Percentiles rank a stretch among this genome's conserved stretches.
Conservation (phyloP, 1,284 basidiomycete species). For the Laetiporus sulphureus region DNA sequence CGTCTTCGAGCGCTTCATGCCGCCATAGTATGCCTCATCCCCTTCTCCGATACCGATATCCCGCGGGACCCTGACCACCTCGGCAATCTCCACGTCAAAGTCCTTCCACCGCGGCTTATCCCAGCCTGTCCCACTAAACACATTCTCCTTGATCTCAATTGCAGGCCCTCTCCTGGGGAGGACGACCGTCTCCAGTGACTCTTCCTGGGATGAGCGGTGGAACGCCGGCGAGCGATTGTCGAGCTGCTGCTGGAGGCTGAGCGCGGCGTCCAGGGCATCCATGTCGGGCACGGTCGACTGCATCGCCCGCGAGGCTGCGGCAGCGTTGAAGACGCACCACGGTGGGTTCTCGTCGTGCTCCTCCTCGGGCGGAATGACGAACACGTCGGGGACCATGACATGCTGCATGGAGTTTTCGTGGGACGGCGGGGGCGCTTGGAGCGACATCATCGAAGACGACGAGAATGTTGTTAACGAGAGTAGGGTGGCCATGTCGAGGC, state of each 20-base stretch:
- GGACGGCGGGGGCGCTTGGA: conserved; percentile 17
- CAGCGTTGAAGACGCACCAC: conserved; percentile 62
- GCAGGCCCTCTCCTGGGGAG: conserved; percentile 22
- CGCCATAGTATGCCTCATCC: conserved; percentile 13
- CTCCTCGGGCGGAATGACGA: conserved; percentile 66
- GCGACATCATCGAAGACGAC: conserved; percentile 9
- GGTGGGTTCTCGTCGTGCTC: conserved; percentile 48
- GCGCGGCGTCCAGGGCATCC: conserved; percentile 35
- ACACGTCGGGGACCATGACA: conserved; percentile 48
- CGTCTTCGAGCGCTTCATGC: conserved; percentile 41
- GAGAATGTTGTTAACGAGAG: conserved; percentile 17
- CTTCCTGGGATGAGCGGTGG: conserved; percentile 19
- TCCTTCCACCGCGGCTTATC: conserved; percentile 26
- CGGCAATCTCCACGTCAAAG: conserved; percentile 44
- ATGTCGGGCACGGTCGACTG: conserved; percentile 33
- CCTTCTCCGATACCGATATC: conserved; percentile 29
- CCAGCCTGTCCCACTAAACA: conserved; percentile 7
- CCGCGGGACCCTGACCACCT: conserved; percentile 60
- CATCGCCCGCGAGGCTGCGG: conserved; percentile 23
- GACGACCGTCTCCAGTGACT: conserved; percentile 25
- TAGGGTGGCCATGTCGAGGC: conserved; percentile 20
- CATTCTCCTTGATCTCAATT: conserved; percentile 9
- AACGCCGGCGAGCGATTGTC: conserved; percentile 28
- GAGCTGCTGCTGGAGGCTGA: conserved; percentile 26
- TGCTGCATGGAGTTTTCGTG: conserved; percentile 22